Conservation (phyloP, 768 basidiomycete species). For the Mycena rosella region DNA sequence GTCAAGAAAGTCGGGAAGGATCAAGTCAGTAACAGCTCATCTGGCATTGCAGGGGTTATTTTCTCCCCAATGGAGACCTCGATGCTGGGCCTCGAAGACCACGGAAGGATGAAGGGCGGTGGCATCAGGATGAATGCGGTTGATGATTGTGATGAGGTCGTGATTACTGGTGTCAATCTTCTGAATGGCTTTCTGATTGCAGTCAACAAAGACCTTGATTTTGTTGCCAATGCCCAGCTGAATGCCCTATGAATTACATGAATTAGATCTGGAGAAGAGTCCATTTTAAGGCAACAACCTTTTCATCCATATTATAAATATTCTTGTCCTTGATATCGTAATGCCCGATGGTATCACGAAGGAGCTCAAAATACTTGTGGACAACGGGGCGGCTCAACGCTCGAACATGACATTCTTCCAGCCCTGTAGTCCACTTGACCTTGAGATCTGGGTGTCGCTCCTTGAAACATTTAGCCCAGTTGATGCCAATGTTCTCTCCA, state of each 20-base stretch:
- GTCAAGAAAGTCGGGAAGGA: too few species aligned
- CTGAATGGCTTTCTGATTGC: too few species aligned
- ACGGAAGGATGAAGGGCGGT: not conserved
- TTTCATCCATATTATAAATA: conserved; percentile 14
- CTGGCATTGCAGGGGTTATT: not conserved
- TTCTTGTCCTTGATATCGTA: conserved; percentile 19
- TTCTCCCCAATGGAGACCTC: too few species aligned
- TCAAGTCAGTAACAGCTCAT: too few species aligned
- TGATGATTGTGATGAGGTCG: too few species aligned
- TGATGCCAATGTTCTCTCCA: conserved; percentile 4
- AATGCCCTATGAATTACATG: not conserved
- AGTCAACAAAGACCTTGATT: too few species aligned
- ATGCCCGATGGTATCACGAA: conserved; percentile 7
- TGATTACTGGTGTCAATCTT: too few species aligned
- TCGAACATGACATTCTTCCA: too few species aligned
- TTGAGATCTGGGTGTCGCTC: conserved; percentile 4
- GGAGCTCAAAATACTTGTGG: not conserved
- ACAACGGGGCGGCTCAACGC: too few species aligned
- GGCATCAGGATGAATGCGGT: not conserved
- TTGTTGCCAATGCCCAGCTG: too few species aligned
- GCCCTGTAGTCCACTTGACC: too few species aligned
- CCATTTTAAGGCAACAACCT: not conserved
- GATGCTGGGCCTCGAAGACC: not conserved
- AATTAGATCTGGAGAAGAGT: not conserved
- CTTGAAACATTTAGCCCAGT: conserved; percentile 14